Percentiles rank a stretch among this genome's conserved stretches.
These are phyloP conservation scores for Spiraea crenata DNA, from an alignment of 331 rosid genomes.

Conservation along the genomic window DNA sequence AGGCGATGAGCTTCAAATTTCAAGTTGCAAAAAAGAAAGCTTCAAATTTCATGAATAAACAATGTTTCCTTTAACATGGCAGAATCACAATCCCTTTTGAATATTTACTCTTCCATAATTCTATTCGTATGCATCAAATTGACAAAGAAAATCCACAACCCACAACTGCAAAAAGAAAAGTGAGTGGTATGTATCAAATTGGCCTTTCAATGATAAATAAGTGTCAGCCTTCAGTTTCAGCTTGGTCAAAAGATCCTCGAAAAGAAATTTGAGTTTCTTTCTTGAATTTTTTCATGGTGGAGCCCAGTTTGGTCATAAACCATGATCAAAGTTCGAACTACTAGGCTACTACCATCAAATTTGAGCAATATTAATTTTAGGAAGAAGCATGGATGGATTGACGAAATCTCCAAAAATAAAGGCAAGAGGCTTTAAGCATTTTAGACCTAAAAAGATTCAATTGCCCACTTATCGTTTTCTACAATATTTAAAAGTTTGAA, in stretches of 20 bases:
- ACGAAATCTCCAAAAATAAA: conserved; percentile 31
- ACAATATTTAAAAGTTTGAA: neutral
- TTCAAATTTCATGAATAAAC: no score
- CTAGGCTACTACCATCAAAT: conserved; percentile 5
- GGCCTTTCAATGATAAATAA: conserved; percentile 37
- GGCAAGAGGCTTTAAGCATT: conserved; percentile 19
- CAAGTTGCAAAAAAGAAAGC: no score
- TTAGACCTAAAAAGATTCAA: conserved; percentile 6
- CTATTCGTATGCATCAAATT: neutral
- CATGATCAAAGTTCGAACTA: conserved; percentile 11
- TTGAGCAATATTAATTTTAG: conserved; percentile 23
- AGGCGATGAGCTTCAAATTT: no score
- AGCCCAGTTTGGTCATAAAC: conserved; percentile 41
- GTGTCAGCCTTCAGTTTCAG: conserved; percentile 41
- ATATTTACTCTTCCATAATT: neutral
- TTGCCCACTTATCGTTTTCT: no score
- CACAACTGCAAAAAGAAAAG: conserved; percentile 27
- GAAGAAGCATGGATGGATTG: conserved; percentile 28
- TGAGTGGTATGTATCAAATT: conserved; percentile 41
- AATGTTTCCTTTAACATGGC: conserved; percentile 13
- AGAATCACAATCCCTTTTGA: conserved; percentile 2
- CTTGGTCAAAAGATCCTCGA: conserved; percentile 58
- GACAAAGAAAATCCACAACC: conserved; percentile 4
- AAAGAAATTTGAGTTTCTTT: conserved; percentile 29
- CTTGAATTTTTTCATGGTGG: conserved; percentile 31